Base-by-base conservation (phyloP, 306 rosid species). In the Alnus glutinosa region DNA sequence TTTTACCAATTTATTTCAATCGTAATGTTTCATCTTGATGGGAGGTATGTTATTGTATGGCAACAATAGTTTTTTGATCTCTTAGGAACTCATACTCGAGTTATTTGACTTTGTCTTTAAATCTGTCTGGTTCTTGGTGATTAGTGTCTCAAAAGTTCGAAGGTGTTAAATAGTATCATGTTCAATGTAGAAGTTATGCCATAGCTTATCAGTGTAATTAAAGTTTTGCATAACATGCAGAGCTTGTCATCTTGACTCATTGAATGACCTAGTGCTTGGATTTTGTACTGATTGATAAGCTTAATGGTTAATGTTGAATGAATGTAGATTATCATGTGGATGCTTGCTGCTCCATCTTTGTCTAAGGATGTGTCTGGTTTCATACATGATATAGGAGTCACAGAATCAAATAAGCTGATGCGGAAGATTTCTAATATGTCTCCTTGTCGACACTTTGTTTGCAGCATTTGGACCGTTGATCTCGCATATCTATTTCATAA, bases 401-500 rank as follows among this genome's bases (percentile, higher is more conserved):
- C 50, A 61, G 44, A 51, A 81, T 55, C 23, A 19, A 32, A 58
- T 28, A 79, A 81, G 76, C 82, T 72, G 70, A 42, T 74, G 2
- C 63, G 30, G 76, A 36, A 34, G 57, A 69, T 49, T 81, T 84
- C 79, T 67, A 51, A 77, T 75, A 52, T 42, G n/a, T 77, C 81
- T 86, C 61, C 73, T 77, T 76, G 52, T 61, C 85, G 80, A 63
- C 63, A 70, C 71, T 55, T 71, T 74, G 79, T 82, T 82, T 86
- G 95, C 97, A 95, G 99, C 88, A 84, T 90, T 79, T 95, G 99
- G 99, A 95, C 99, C 36, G 94, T 93, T 75, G 99, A 95, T 82
- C 86, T 95, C 87, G 99, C 99, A 7, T 95, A 87, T 83, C 79
- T 95, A 76, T 85, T 95, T 79, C 94, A 89, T 81, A 91, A 81